These are phyloP conservation scores for Halenospora varia DNA, from an alignment of 495 filamentous ascomycete species.

Conservation along the genomic window DNA sequence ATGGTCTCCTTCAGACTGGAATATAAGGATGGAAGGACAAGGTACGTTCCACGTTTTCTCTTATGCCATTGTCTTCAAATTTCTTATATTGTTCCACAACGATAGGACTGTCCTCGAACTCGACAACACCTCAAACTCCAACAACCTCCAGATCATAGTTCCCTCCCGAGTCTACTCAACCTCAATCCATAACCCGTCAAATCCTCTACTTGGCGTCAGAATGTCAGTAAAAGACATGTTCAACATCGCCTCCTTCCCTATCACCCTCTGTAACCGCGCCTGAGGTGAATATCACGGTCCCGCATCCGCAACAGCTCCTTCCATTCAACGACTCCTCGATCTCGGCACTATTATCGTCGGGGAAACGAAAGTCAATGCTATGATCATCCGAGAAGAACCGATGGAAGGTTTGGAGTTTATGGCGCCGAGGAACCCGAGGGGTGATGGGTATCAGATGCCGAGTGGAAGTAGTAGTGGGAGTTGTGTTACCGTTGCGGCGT, in stretches of 20 bases:
- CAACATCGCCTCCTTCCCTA: too few species aligned
- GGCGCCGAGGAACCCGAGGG: slow-evolving; percentile 41
- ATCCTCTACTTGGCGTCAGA: slow-evolving; percentile 20
- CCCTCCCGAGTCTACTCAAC: too few species aligned
- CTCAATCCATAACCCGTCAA: too few species aligned
- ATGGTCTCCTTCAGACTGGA: too few species aligned
- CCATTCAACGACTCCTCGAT: slow-evolving; percentile 35
- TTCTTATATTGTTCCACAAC: too few species aligned
- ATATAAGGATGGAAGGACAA: too few species aligned
- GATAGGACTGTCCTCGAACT: too few species aligned
- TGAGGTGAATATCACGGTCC: slow-evolving; percentile 36
- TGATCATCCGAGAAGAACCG: slow-evolving; percentile 8
- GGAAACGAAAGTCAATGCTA: slow-evolving; percentile 37
- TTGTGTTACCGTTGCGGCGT: slow-evolving; percentile 34
- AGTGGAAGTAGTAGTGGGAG: slow-evolving; percentile 35
- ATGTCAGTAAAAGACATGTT: neutral
- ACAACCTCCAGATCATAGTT: too few species aligned
- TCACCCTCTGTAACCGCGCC: slow-evolving; percentile 37
- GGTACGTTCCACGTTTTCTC: too few species aligned
- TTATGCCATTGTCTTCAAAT: too few species aligned
- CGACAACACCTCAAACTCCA: too few species aligned
- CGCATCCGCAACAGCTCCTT: slow-evolving; percentile 27
- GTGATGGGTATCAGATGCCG: slow-evolving; percentile 41
- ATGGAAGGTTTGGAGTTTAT: slow-evolving; percentile 13
- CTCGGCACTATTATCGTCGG: slow-evolving; percentile 42